Evolutionary conservation across 176 grass and related monocot genomes (phyloP).

Genomic region (Stipa capillata): DNA sequence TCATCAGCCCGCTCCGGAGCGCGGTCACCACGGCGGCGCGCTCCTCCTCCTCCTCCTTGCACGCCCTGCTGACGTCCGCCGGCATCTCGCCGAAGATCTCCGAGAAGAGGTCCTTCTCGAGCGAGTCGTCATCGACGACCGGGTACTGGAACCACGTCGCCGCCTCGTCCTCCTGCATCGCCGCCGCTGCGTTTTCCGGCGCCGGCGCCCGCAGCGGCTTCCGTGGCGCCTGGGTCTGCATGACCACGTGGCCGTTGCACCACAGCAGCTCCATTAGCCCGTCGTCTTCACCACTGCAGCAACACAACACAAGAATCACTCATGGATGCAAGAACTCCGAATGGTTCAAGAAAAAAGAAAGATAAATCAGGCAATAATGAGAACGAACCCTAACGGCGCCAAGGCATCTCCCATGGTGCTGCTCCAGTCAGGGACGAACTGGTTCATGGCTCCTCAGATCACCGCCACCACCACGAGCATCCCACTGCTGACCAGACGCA

Average conservation of each 20-base stretch:
- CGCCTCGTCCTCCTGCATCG: conserved; percentile 20
- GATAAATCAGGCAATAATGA: conserved; percentile 14
- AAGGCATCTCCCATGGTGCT: conserved; percentile 26
- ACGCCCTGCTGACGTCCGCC: neutral
- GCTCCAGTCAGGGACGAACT: conserved; percentile 49
- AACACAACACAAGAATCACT: neutral
- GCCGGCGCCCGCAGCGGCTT: conserved; percentile 35
- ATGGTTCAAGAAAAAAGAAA: neutral
- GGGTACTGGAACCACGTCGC: conserved; percentile 51
- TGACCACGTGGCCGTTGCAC: conserved; percentile 54
- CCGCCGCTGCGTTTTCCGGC: conserved; percentile 9
- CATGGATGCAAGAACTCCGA: neutral
- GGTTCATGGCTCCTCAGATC: conserved; percentile 38
- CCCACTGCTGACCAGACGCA: neutral
- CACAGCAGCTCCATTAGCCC: conserved; percentile 58
- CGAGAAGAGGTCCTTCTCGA: conserved; percentile 54
- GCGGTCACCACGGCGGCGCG: neutral
- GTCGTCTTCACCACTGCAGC: conserved; percentile 14
- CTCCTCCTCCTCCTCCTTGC: conserved; percentile 8
- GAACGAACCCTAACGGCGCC: conserved; percentile 8
- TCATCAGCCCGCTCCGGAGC: conserved; percentile 25
- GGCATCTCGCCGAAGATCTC: conserved; percentile 35
- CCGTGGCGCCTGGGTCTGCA: conserved; percentile 49
- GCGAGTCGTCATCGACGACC: neutral
- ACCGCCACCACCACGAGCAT: neutral